Evolutionary conservation across 2,329 filamentous ascomycete species (phyloP).

Genomic region (Tolypocladium ovalisporum): DNA sequence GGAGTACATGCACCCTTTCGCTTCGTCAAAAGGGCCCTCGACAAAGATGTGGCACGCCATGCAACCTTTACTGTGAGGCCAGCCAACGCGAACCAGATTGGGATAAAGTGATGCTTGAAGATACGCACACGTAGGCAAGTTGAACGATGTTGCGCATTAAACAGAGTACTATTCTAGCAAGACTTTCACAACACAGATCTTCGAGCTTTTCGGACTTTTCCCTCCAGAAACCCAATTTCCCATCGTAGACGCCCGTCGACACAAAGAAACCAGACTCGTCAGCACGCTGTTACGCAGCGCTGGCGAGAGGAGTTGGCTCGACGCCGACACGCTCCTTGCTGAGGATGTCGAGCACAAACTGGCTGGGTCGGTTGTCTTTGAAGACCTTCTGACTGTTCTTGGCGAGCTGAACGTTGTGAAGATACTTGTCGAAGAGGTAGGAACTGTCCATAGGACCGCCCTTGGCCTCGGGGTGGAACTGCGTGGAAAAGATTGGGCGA

Average conservation of each 20-base stretch:
- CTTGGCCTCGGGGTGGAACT: constrained; percentile 98
- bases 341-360: constrained; percentile 80
- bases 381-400: constrained; percentile 72
- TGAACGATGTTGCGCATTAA: neutral
- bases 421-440: constrained; percentile 94
- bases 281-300: constrained; percentile 25
- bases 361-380: constrained; percentile 78
- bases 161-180: neutral
- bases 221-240: neutral
- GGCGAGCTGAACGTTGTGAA: constrained; percentile 80
- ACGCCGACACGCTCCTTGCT: constrained; percentile 94
- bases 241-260: constrained; percentile 1
- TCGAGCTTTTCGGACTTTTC: neutral
- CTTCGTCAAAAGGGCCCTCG: too few relatives aligned
- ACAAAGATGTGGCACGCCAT: too few relatives aligned
- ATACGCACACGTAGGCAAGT: neutral
- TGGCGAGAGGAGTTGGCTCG: constrained; percentile 48
- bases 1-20: too few relatives aligned
- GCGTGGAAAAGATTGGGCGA: constrained; percentile 93
- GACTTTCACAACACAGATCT: neutral
- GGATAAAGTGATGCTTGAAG: too few relatives aligned
- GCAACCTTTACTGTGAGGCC: too few relatives aligned
- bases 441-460: constrained; percentile 92
- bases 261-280: constrained; percentile 1
- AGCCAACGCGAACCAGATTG: too few relatives aligned